phyloP scores from a whole-genome alignment of 2,329 filamentous ascomycete genomes.

The Colletotrichum lentis region DNA sequence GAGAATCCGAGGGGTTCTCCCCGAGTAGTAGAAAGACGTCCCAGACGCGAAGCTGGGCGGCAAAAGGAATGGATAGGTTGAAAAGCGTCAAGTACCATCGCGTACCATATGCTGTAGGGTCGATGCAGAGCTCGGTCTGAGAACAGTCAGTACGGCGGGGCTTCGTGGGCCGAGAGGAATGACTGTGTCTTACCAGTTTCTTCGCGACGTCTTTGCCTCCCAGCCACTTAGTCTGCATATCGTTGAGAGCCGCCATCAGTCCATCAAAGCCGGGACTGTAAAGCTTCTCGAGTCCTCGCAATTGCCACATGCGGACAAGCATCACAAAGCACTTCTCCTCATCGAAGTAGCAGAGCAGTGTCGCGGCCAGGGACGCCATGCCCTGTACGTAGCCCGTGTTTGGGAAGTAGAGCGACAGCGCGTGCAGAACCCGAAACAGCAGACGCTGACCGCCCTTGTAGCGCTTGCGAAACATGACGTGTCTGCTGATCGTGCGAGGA shows the following conservation, averaged over 20 bases:
- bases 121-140: conserved; percentile 79
- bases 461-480: conserved; percentile 94
- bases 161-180: background rate
- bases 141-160: conserved; percentile 17
- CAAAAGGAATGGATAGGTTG: conserved; percentile 94
- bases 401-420: conserved; percentile 88
- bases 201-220: conserved; percentile 77
- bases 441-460: conserved; percentile 93
- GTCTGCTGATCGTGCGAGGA: conserved; percentile 89
- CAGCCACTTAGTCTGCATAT: conserved; percentile 88
- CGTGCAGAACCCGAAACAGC: conserved; percentile 90
- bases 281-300: conserved; percentile 83
- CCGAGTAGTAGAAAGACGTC: conserved; percentile 97
- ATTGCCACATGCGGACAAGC: conserved; percentile 92
- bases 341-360: conserved; percentile 94
- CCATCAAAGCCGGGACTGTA: conserved; percentile 87
- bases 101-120: conserved; percentile 92
- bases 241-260: conserved; percentile 82
- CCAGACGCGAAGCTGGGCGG: conserved; percentile 94
- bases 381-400: conserved; percentile 96
- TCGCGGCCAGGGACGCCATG: conserved; percentile 93
- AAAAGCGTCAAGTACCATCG: conserved; percentile 98
- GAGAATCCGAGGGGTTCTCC: conserved; percentile 64
- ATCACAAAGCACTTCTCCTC: conserved; percentile 95
- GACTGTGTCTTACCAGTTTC: conserved; percentile 72